These are phyloP conservation scores for Quercus mongolica DNA, from an alignment of 306 rosid species.

Conservation along the genomic window DNA sequence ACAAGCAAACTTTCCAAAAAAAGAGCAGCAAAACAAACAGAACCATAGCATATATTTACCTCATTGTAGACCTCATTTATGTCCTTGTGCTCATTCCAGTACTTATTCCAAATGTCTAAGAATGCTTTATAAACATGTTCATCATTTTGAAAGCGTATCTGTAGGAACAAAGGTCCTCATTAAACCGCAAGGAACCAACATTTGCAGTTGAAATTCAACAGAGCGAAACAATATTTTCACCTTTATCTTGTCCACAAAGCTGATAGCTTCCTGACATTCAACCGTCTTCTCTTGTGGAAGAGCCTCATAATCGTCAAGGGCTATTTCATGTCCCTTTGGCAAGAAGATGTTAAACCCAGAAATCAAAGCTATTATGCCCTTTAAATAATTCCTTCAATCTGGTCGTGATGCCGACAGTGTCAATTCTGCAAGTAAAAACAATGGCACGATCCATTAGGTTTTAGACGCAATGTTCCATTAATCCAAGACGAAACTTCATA, in stretches of 20 bases:
- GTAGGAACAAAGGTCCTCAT: slow-evolving; percentile 26
- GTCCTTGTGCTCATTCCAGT: slow-evolving; percentile 94
- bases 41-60: slow-evolving; percentile 41
- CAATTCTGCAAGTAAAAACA: slow-evolving; percentile 60
- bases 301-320: slow-evolving; percentile 73
- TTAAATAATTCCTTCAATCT: slow-evolving; percentile 93
- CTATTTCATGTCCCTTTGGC: slow-evolving; percentile 95
- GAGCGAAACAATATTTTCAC: slow-evolving; percentile 32
- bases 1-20: not conserved
- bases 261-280: slow-evolving; percentile 95
- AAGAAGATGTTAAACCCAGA: slow-evolving; percentile 92
- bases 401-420: slow-evolving; percentile 81
- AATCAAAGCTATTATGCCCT: slow-evolving; percentile 87
- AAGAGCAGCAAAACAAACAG: not conserved
- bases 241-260: slow-evolving; percentile 96
- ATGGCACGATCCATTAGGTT: slow-evolving; percentile 5
- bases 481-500: slow-evolving; percentile 7
- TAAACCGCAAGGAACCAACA: slow-evolving; percentile 3
- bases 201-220: slow-evolving; percentile 6
- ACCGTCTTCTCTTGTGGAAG: slow-evolving; percentile 81
- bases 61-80: slow-evolving; percentile 82
- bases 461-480: slow-evolving; percentile 8
- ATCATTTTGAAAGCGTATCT: slow-evolving; percentile 82
- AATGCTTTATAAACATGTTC: slow-evolving; percentile 90
- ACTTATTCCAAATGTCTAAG: slow-evolving; percentile 91